phyloP scores from a whole-genome alignment of 2,329 filamentous ascomycete species.

The Trichoderma harzianum region DNA sequence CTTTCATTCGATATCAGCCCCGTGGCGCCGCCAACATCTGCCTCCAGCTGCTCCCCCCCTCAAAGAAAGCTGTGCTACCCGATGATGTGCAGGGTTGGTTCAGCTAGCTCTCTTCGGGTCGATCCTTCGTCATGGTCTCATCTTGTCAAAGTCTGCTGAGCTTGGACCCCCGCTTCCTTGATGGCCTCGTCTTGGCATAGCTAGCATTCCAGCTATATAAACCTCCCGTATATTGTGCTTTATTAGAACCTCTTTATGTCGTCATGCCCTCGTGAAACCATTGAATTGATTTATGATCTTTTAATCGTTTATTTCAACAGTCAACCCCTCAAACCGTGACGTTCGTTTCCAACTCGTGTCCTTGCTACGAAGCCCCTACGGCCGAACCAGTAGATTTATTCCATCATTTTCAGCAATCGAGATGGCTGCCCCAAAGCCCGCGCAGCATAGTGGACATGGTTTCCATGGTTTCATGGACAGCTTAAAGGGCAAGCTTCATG shows the following conservation, averaged over 20 bases:
- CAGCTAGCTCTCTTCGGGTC: conserved; percentile 13
- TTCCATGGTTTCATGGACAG: conserved; percentile 42
- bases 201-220: neutral
- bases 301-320: neutral
- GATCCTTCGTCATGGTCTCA: conserved; percentile 16
- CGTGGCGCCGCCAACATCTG: conserved; percentile 15
- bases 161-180: conserved; percentile 11
- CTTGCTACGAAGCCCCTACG: neutral
- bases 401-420: neutral
- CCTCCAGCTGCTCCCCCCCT: neutral
- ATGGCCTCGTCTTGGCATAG: conserved; percentile 27
- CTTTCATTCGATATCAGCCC: neutral
- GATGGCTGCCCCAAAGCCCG: conserved; percentile 1
- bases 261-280: neutral
- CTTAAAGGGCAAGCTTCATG: conserved; percentile 54
- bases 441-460: conserved; percentile 23
- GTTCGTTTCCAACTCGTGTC: neutral
- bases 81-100: neutral
- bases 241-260: neutral
- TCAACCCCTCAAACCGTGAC: neutral
- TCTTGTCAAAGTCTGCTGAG: conserved; percentile 1
- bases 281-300: neutral
- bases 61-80: neutral
- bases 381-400: neutral
- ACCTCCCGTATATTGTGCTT: neutral